Conservation (phyloP, 495 filamentous ascomycete genomes). For the Hapsidospora chrysogenum region DNA sequence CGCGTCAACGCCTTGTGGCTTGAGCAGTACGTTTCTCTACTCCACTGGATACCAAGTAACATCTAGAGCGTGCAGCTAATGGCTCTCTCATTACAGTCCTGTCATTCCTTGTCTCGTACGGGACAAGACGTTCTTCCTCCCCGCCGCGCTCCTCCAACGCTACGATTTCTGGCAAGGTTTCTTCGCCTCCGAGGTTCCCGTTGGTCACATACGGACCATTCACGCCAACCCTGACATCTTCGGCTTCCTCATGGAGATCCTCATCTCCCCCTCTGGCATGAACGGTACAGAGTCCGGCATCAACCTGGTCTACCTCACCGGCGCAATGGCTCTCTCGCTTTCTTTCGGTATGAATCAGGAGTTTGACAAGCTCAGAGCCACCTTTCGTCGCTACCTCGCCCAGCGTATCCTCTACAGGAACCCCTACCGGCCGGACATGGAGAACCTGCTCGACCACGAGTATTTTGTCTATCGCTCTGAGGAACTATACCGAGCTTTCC, state of each 20-base stretch:
- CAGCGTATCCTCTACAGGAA: neutral
- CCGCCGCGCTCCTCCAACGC: neutral
- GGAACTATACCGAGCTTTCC: constrained; percentile 1
- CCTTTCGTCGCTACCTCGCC: constrained; percentile 1
- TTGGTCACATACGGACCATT: neutral
- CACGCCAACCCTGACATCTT: neutral
- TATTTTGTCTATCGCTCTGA: neutral
- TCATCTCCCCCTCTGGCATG: neutral
- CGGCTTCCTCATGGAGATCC: neutral
- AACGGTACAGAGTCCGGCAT: neutral
- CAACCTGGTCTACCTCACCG: neutral
- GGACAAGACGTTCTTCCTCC: neutral
- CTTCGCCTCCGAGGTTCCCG: neutral
- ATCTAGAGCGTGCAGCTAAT: too few species aligned
- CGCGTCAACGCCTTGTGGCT: neutral
- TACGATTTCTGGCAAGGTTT: neutral
- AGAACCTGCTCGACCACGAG: neutral
- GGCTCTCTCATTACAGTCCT: too few species aligned
- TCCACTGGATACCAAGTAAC: too few species aligned
- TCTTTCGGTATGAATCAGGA: neutral
- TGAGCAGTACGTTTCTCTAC: too few species aligned
- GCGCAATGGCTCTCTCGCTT: neutral
- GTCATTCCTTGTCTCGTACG: too few species aligned
- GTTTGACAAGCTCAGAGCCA: neutral
- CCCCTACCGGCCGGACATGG: neutral